Conservation (phyloP, 1,139 yeast species). For the Suhomyces ambrosiae region DNA sequence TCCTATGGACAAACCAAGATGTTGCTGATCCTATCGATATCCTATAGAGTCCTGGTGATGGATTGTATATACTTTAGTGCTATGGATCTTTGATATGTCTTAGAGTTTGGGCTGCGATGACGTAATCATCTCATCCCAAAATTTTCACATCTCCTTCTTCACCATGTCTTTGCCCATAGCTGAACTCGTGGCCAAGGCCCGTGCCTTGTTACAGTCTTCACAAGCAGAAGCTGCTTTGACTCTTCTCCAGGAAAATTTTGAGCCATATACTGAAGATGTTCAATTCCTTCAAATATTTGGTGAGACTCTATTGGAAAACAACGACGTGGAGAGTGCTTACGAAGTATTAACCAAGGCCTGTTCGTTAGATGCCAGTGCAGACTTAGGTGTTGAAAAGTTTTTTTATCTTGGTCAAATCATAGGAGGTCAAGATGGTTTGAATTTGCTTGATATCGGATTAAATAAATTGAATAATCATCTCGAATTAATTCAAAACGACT, state of each 20-base stretch:
- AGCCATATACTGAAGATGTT: slow-evolving; percentile 31
- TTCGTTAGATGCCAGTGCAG: slow-evolving; percentile 67
- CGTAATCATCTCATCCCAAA: slow-evolving; percentile 14
- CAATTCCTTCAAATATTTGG: slow-evolving; percentile 53
- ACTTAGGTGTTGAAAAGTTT: slow-evolving; percentile 73
- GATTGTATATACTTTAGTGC: too few relatives aligned
- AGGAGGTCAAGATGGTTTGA: slow-evolving; percentile 79
- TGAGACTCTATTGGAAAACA: slow-evolving; percentile 76
- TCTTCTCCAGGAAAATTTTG: slow-evolving; percentile 33
- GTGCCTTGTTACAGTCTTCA: slow-evolving; percentile 39
- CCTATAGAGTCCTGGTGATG: too few relatives aligned
- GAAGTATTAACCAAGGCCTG: slow-evolving; percentile 64
- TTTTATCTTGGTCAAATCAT: slow-evolving; percentile 87
- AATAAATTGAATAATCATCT: slow-evolving; percentile 49
- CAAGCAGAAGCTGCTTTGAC: slow-evolving; percentile 46
- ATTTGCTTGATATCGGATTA: slow-evolving; percentile 67
- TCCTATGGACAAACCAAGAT: too few relatives aligned
- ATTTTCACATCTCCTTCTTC: slow-evolving; percentile 2
- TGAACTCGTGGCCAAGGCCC: slow-evolving; percentile 22
- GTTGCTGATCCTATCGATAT: too few relatives aligned
- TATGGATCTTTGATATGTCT: too few relatives aligned
- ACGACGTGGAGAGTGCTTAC: slow-evolving; percentile 78
- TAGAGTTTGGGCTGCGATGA: too few relatives aligned
- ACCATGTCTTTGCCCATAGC: slow-evolving; percentile 7
- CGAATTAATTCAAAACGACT: slow-evolving; percentile 26